Evolutionary conservation across 176 grass and related monocot genomes (phyloP), one percentile per base, ranked within the genome.

Genomic region (Carex scoparia): DNA sequence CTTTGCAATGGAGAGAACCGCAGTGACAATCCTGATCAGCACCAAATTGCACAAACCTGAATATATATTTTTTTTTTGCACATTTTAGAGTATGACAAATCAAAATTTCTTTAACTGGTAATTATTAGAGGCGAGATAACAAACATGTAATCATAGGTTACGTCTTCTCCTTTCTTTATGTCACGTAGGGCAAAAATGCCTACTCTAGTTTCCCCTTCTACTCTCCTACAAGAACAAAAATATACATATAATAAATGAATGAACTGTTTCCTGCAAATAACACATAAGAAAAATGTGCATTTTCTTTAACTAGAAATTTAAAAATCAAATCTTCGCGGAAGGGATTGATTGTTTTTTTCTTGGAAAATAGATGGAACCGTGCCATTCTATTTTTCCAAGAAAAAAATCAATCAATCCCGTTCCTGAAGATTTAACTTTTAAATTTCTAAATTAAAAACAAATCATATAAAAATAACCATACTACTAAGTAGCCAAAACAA

Each of bases 131-230:
- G 7, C 80, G 57, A 87, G 75, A 87, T 85, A 85, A 87, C 88
- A 88, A 89, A 98, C 96, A 94, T 93, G 75, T 95, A 98, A 86
- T 98, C 95, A 85, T 95, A 98, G 62, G 93, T 94, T 69, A 98
- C 83, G 61, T 98, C 93, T 80, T 98, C 93, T 70, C 91, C 96
- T 81, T 46, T 86, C 84, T 90, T 85, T 92, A 98, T 98, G 88
- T 95, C 70, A 80, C 87, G 84, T 81, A 93, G 87, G 19, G 93
- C 87, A 81, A 95, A 98, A 72, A 98, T 98, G 10, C 93, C 96
- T 90, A 98, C 93, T 90, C 96, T 95, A 59, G 93, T 98, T 85
- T 95, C 88, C 64, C 93, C 96, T 75, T 94, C 91, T n/a, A 92
- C 91, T 58, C 88, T 95, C 96, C 96, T 98, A 67, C 69, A 91